Evolutionary conservation across 2,329 filamentous ascomycete species (phyloP).

Genomic region (Colletotrichum siamense): DNA sequence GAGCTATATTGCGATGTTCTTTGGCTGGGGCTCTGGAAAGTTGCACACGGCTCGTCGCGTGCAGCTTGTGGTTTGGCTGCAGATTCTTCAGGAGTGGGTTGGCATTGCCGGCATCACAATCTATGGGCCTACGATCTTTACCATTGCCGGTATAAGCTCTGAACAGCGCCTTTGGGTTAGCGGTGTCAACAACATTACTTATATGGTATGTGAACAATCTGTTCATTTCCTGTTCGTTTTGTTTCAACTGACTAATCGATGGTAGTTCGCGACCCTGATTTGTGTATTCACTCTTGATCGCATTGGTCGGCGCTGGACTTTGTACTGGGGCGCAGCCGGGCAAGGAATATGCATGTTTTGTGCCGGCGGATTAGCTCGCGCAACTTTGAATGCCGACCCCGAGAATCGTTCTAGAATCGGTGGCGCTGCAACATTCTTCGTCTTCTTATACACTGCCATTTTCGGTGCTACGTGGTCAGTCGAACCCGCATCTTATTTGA

Average conservation of each 20-base stretch:
- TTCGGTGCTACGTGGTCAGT: slow-evolving; percentile 48
- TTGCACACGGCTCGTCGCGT: slow-evolving; percentile 72
- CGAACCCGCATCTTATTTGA: background rate
- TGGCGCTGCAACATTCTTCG: slow-evolving; percentile 71
- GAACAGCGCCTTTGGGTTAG: slow-evolving; percentile 68
- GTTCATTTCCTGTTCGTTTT: background rate
- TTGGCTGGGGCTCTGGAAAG: slow-evolving; percentile 68
- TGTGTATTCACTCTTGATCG: slow-evolving; percentile 74
- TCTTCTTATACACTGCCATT: slow-evolving; percentile 60
- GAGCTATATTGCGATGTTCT: slow-evolving; percentile 70
- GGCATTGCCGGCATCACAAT: slow-evolving; percentile 74
- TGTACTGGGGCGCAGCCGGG: slow-evolving; percentile 70
- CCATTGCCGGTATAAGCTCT: slow-evolving; percentile 69
- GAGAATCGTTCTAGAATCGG: slow-evolving; percentile 56
- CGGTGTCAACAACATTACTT: slow-evolving; percentile 56
- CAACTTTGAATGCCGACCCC: slow-evolving; percentile 48
- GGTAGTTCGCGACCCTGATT: slow-evolving; percentile 64
- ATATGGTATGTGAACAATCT: slow-evolving; percentile 41
- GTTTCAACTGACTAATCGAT: background rate
- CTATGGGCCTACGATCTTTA: slow-evolving; percentile 64
- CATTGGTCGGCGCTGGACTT: slow-evolving; percentile 71
- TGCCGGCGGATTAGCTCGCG: slow-evolving; percentile 65
- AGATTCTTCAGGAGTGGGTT: slow-evolving; percentile 75
- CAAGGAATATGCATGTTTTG: slow-evolving; percentile 73
- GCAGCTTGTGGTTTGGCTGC: slow-evolving; percentile 74